Conservation (phyloP, 2,329 filamentous ascomycete genomes). For the Venturia asperata region DNA sequence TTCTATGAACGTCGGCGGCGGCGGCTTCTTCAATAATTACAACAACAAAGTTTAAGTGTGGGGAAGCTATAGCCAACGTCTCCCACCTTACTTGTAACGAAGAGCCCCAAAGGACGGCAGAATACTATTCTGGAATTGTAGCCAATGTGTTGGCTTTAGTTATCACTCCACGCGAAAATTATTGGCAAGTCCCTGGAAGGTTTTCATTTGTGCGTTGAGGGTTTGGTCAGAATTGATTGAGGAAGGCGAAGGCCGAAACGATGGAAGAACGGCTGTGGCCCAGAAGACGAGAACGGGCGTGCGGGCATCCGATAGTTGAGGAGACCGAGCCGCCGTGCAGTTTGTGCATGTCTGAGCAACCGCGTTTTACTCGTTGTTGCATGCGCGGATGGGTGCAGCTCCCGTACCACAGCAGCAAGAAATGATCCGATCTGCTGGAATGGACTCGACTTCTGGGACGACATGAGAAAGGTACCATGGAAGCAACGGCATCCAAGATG, state of each 20-base stretch:
- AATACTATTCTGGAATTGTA: not conserved
- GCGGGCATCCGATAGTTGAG: not conserved
- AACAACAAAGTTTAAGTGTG: not conserved
- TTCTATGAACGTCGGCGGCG: not conserved
- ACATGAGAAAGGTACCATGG: not conserved
- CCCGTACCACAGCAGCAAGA: conserved; percentile 5
- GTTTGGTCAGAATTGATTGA: conserved; percentile 1
- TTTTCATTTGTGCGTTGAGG: not conserved
- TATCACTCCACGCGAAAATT: not conserved
- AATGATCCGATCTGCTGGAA: not conserved
- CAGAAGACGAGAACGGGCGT: conserved; percentile 1
- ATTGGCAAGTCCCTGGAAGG: not conserved
- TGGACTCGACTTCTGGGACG: not conserved
- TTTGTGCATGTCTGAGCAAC: conserved; percentile 8
- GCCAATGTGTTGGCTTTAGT: not conserved
- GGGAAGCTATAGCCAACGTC: not conserved
- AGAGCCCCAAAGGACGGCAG: not conserved
- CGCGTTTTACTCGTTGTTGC: not conserved
- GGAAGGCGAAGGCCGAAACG: not conserved
- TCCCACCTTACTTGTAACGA: not conserved
- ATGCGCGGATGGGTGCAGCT: not conserved
- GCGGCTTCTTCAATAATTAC: not conserved
- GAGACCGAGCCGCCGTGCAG: not conserved
- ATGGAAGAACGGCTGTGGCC: not conserved
- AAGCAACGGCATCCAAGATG: not conserved